Evolutionary conservation across 208 protist species (phyloP).

Genomic region (Jaenimonas drosophilae): DNA sequence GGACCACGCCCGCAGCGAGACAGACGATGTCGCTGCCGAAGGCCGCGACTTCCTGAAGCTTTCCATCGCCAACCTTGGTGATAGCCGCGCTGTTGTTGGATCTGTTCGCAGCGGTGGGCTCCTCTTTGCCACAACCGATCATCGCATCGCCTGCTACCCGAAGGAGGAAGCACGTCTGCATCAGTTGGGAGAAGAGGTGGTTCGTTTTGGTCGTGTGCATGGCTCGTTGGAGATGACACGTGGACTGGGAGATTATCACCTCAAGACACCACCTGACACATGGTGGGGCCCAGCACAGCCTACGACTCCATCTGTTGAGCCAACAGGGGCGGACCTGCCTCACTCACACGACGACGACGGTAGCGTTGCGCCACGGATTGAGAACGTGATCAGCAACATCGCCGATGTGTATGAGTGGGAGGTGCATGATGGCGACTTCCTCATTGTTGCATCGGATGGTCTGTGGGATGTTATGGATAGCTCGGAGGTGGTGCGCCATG

Average conservation of each 20-base stretch:
- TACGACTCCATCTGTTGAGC: neutral
- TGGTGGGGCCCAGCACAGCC: slow-evolving; percentile 19
- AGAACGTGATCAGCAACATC: slow-evolving; percentile 62
- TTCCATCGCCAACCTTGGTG: slow-evolving; percentile 65
- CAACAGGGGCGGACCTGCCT: neutral
- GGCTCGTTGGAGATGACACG: slow-evolving; percentile 61
- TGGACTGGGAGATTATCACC: slow-evolving; percentile 48
- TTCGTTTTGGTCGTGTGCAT: slow-evolving; percentile 43
- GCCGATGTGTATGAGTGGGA: slow-evolving; percentile 59
- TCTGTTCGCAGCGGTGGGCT: slow-evolving; percentile 16
- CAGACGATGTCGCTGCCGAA: neutral
- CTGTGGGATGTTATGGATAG: slow-evolving; percentile 70
- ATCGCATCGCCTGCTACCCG: slow-evolving; percentile 28
- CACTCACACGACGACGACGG: slow-evolving; percentile 1
- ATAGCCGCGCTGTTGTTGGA: slow-evolving; percentile 59
- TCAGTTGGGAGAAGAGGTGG: slow-evolving; percentile 21
- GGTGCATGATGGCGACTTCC: slow-evolving; percentile 49
- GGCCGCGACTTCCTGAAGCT: slow-evolving; percentile 15
- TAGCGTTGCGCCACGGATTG: neutral
- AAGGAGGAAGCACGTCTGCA: slow-evolving; percentile 24
- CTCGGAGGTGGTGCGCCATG: slow-evolving; percentile 42
- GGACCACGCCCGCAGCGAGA: neutral
- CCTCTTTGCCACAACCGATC: slow-evolving; percentile 39
- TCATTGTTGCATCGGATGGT: slow-evolving; percentile 68
- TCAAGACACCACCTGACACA: slow-evolving; percentile 26